Base-by-base conservation (phyloP, 768 basidiomycete genomes). In the Neoboletus subvelutipes region DNA sequence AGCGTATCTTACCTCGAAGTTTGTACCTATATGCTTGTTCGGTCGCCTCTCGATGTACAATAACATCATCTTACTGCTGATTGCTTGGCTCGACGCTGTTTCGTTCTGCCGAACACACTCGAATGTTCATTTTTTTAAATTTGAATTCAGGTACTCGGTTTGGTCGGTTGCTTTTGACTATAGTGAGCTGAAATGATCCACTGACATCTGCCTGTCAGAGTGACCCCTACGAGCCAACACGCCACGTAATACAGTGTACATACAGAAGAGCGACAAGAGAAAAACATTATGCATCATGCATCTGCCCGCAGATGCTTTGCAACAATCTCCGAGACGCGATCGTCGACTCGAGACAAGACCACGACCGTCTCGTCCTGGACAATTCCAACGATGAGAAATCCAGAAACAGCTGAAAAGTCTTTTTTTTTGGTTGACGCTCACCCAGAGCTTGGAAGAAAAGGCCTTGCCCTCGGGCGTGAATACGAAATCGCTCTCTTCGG, bases 401-500 rank as follows among this genome's bases (percentile, higher is more conserved):
- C 22, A 42, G 31, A 45, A 43, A 36, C 33, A 45, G 17, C 5
- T 6, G 0, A 26, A 22, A 37, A 10, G 11, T 5, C 11, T 17
- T 12, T 3, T 12, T 13, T 18, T 20, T 34, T 34, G n/a, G 34
- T 46, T 2, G 28, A 37, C 50, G 8, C 69, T 56, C 52, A 73
- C 73, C 71, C 73, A 73, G 45, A 74, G 42, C 33, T 54, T 64
- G 24, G 52, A 55, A 54, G 71, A 62, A 47, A 64, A 54, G 3
- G 61, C 62, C 45, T 57, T 53, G n/a, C 74, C 74, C 48, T 70
- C 58, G 11, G 64, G 52, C 5, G 64, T 66, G 13, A 68, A 60
- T 1, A 72, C 50, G 37, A 63, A 74, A 54, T 71, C 64, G 31
- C 64, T 62, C 49, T 70, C 72, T 49, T 72, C 69, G 3, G 33